These are phyloP conservation scores for Tolypocladium guangdongense DNA, from an alignment of 2,329 filamentous ascomycete species.

Conservation along the genomic window DNA sequence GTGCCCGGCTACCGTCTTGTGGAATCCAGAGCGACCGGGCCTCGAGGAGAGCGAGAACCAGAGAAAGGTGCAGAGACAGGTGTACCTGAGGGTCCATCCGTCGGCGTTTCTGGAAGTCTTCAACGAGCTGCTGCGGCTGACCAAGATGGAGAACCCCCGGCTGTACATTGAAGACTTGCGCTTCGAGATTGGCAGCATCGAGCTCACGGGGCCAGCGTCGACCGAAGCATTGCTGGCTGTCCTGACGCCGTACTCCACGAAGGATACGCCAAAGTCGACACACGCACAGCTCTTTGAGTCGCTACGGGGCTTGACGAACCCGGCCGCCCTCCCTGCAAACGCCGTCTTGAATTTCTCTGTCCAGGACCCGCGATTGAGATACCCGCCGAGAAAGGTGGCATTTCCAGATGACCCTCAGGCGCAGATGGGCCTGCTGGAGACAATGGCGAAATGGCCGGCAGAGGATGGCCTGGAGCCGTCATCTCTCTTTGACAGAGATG, in stretches of 20 bases:
- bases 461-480: conserved; percentile 38
- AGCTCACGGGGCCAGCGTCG: conserved; percentile 55
- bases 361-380: conserved; percentile 68
- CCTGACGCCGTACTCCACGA: conserved; percentile 41
- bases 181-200: conserved; percentile 53
- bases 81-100: conserved; percentile 72
- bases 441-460: conserved; percentile 56
- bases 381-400: conserved; percentile 55
- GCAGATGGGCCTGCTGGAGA: conserved; percentile 38
- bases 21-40: conserved; percentile 44
- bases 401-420: conserved; percentile 25
- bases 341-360: conserved; percentile 62
- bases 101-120: conserved; percentile 65
- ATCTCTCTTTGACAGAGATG: conserved; percentile 57
- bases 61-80: conserved; percentile 23
- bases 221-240: conserved; percentile 66
- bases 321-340: conserved; percentile 57
- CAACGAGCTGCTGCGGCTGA: conserved; percentile 45
- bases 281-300: conserved; percentile 40
- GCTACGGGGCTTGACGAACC: conserved; percentile 51
- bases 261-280: conserved; percentile 14
- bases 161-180: conserved; percentile 58
- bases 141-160: conserved; percentile 48
- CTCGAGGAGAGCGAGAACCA: conserved; percentile 12
- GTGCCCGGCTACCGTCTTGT: conserved; percentile 63